Conservation (phyloP, 2,329 filamentous ascomycete species). For the Conoideocrella luteorostrata region DNA sequence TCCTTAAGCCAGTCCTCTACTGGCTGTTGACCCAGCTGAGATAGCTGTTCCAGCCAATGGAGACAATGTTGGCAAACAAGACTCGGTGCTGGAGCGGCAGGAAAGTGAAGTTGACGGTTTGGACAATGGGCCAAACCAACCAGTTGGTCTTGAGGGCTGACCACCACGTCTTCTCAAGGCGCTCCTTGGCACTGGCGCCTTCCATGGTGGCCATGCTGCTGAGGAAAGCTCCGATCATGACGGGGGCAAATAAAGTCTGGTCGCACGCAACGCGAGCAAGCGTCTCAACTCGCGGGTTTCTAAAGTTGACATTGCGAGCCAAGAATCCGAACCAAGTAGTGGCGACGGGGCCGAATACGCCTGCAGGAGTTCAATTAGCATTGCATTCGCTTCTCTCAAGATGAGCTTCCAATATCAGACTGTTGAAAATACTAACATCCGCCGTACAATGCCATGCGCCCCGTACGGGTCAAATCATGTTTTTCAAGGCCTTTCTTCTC, state of each 20-base stretch:
- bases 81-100: slow-evolving; percentile 79
- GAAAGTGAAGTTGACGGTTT: slow-evolving; percentile 81
- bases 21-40: slow-evolving; percentile 55
- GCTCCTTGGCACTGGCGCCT: slow-evolving; percentile 54
- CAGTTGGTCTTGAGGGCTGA: slow-evolving; percentile 76
- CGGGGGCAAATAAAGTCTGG: slow-evolving; percentile 78
- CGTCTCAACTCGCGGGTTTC: slow-evolving; percentile 62
- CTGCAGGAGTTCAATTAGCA: slow-evolving; percentile 31
- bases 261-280: slow-evolving; percentile 72
- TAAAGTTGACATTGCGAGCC: slow-evolving; percentile 59
- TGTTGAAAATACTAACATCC: slow-evolving; percentile 48
- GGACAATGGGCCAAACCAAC: slow-evolving; percentile 81
- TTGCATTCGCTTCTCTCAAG: neutral
- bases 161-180: slow-evolving; percentile 64
- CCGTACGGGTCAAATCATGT: slow-evolving; percentile 68
- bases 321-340: slow-evolving; percentile 84
- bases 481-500: slow-evolving; percentile 72
- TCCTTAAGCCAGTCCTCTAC: slow-evolving; percentile 13
- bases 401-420: neutral
- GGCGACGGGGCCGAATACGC: slow-evolving; percentile 79
- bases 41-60: slow-evolving; percentile 60
- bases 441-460: slow-evolving; percentile 74
- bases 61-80: slow-evolving; percentile 79
- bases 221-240: slow-evolving; percentile 76
- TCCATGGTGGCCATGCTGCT: slow-evolving; percentile 79